A percentile compares a stretch with the other conserved stretches of the same genome.
Conservation (phyloP, 2,329 filamentous ascomycete species). For the Talaromyces sp. region DNA sequence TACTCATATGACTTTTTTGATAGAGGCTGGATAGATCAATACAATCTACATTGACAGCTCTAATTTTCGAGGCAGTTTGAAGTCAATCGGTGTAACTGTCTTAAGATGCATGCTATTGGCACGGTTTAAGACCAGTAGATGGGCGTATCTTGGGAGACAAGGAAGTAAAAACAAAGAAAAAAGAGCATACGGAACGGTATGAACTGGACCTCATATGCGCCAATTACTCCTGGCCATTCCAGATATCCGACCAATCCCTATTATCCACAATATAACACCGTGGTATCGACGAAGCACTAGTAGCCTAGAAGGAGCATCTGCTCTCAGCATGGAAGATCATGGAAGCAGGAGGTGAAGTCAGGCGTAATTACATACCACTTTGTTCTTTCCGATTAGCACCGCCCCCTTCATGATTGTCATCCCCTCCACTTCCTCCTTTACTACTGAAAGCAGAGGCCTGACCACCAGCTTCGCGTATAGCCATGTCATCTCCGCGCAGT, state of each 20-base stretch:
- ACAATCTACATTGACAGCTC: not conserved
- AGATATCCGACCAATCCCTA: not conserved
- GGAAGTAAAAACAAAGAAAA: not conserved
- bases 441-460: constrained; percentile 39
- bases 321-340: not conserved
- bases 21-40: no score
- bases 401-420: constrained; percentile 17
- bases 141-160: no score
- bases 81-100: not conserved
- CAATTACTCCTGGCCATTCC: not conserved
- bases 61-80: not conserved
- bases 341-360: not conserved
- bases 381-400: constrained; percentile 42
- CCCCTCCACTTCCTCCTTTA: constrained; percentile 21
- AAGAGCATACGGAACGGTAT: not conserved
- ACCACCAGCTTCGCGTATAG: constrained; percentile 59
- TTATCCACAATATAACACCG: not conserved
- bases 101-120: not conserved
- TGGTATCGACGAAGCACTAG: not conserved
- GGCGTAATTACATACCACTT: constrained; percentile 35
- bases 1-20: not conserved
- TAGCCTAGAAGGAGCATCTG: not conserved
- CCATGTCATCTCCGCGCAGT: constrained; percentile 78
- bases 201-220: not conserved
- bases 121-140: no score